phyloP scores from a whole-genome alignment of 78 protist species.

The Dictyostelium firmibasis region DNA sequence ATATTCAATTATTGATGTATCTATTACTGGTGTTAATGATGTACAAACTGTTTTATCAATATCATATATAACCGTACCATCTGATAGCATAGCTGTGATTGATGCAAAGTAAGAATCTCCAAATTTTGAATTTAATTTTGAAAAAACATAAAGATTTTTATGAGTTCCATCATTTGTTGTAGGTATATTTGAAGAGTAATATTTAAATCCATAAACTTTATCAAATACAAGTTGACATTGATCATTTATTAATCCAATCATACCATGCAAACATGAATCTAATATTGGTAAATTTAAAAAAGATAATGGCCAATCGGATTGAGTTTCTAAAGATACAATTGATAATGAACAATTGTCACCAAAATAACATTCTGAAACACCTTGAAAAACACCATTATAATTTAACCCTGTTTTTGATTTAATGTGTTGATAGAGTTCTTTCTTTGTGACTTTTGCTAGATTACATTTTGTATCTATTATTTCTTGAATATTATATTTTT shows the following conservation, averaged over 20 bases:
- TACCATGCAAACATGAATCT: conserved; percentile 37
- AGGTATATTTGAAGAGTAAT: not conserved
- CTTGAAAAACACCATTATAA: not conserved
- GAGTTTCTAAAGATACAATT: not conserved
- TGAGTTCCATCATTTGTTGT: no score
- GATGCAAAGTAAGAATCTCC: not conserved
- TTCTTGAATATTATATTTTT: not conserved
- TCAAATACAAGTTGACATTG: conserved; percentile 35
- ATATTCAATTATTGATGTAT: not conserved
- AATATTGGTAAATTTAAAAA: conserved; percentile 33
- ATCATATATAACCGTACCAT: conserved; percentile 30
- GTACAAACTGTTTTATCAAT: not conserved
- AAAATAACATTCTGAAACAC: not conserved
- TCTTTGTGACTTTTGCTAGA: not conserved
- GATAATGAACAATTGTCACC: conserved; percentile 15
- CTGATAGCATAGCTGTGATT: not conserved
- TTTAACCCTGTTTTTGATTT: not conserved
- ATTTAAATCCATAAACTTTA: not conserved
- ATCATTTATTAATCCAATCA: not conserved
- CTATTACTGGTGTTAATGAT: not conserved
- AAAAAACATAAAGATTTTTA: not conserved
- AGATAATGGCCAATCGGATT: not conserved
- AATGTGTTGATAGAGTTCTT: not conserved
- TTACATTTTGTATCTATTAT: not conserved
- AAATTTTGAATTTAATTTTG: not conserved